Evolutionary conservation across 768 basidiomycete species (phyloP).

Genomic region (Russula lepida): DNA sequence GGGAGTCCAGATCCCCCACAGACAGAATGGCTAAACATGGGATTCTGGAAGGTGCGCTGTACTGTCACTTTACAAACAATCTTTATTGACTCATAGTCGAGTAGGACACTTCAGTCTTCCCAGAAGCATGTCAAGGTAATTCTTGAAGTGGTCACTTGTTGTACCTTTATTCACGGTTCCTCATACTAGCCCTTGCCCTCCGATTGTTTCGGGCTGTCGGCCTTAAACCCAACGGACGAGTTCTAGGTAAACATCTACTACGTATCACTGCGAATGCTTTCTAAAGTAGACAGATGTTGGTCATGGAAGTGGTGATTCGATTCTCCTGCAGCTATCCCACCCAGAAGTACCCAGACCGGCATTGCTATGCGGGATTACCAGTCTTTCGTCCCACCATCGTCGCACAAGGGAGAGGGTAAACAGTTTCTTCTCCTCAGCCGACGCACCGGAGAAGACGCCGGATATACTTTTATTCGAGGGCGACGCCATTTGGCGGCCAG

Average conservation of each 20-base stretch:
- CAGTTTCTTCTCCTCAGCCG: not conserved
- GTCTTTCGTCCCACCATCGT: conserved; percentile 39
- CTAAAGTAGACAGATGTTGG: conserved; percentile 46
- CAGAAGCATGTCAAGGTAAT: conserved; percentile 52
- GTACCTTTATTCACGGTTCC: not conserved
- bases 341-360: conserved; percentile 39
- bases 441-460: conserved; percentile 15
- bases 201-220: conserved; percentile 39
- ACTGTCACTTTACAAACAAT: no score
- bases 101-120: conserved; percentile 43
- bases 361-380: conserved; percentile 49
- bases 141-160: not conserved
- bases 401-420: conserved; percentile 38
- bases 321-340: conserved; percentile 45
- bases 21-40: conserved; percentile 70
- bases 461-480: conserved; percentile 37
- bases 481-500: conserved; percentile 41
- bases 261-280: not conserved
- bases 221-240: conserved; percentile 34
- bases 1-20: conserved; percentile 30
- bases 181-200: conserved; percentile 39
- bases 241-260: conserved; percentile 39
- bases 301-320: conserved; percentile 59
- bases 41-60: conserved; percentile 50
- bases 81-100: not conserved